Conservation (phyloP, 306 rosid genomes). For the Comarum palustre region DNA sequence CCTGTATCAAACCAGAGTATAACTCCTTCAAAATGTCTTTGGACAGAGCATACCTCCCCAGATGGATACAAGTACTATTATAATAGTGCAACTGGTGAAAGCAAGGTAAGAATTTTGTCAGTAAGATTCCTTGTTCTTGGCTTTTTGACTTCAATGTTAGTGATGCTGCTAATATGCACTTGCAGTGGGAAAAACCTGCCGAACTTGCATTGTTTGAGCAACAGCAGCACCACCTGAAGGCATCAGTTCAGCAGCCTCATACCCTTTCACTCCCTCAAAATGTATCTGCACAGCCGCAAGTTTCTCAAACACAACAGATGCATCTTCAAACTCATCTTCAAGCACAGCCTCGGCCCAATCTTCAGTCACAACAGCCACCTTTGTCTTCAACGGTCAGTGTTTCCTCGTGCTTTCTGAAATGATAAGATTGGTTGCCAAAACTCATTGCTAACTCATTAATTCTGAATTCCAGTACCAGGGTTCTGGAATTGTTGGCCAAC, state of each 20-base stretch:
- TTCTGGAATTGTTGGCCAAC: conserved; percentile 56
- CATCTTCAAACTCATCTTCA: conserved; percentile 61
- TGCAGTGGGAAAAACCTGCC: conserved; percentile 96
- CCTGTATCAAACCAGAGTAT: conserved; percentile 41
- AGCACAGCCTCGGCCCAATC: conserved; percentile 50
- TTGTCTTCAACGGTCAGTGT: conserved; percentile 49
- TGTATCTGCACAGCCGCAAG: conserved; percentile 51
- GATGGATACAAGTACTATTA: conserved; percentile 90
- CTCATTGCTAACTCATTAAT: conserved; percentile 24
- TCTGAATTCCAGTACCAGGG: conserved; percentile 52
- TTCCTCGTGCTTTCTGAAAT: background rate
- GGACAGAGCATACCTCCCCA: conserved; percentile 95
- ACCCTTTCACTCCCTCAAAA: conserved; percentile 45
- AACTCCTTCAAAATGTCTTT: conserved; percentile 52
- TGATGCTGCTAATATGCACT: conserved; percentile 23
- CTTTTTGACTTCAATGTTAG: conserved; percentile 8
- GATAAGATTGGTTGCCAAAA: conserved; percentile 1
- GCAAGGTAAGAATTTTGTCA: conserved; percentile 57
- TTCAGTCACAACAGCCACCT: conserved; percentile 56
- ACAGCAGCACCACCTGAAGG: conserved; percentile 57
- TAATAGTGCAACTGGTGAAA: conserved; percentile 78
- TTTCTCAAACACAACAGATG: conserved; percentile 52
- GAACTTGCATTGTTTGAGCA: conserved; percentile 59
- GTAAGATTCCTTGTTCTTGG: conserved; percentile 18
- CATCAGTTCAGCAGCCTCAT: conserved; percentile 53